phyloP scores from a whole-genome alignment of 495 filamentous ascomycete genomes.

The Penicillium longicatenatum region DNA sequence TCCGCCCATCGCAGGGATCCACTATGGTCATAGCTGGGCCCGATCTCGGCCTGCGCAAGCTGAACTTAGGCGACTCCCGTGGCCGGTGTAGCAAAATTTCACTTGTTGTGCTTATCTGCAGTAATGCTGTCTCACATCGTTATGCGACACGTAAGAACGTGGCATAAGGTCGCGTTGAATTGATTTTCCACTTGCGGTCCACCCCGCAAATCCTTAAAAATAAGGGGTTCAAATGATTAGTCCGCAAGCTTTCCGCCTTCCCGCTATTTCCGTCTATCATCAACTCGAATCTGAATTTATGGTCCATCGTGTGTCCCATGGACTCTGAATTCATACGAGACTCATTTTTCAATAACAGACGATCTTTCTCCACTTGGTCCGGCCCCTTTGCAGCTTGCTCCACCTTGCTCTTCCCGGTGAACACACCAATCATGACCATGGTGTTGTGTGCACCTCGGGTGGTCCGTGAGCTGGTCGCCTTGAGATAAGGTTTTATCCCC shows the following conservation, averaged over 20 bases:
- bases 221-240: too few relatives aligned
- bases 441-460: background rate
- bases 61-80: conserved; percentile 2
- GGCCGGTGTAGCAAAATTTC: background rate
- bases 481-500: background rate
- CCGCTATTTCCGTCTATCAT: too few relatives aligned
- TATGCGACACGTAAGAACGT: background rate
- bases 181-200: background rate
- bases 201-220: too few relatives aligned
- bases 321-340: too few relatives aligned
- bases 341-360: background rate
- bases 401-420: background rate
- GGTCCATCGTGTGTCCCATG: too few relatives aligned
- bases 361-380: background rate
- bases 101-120: background rate
- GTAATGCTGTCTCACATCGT: background rate
- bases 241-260: too few relatives aligned
- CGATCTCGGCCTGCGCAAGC: conserved; percentile 30
- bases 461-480: background rate
- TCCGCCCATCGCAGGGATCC: background rate
- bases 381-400: background rate
- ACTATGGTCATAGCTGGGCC: conserved; percentile 10
- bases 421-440: background rate
- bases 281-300: too few relatives aligned
- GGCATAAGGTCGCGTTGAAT: too few relatives aligned